Conservation (phyloP, 345 rosid genomes). For the Bruguiera sexangula region DNA sequence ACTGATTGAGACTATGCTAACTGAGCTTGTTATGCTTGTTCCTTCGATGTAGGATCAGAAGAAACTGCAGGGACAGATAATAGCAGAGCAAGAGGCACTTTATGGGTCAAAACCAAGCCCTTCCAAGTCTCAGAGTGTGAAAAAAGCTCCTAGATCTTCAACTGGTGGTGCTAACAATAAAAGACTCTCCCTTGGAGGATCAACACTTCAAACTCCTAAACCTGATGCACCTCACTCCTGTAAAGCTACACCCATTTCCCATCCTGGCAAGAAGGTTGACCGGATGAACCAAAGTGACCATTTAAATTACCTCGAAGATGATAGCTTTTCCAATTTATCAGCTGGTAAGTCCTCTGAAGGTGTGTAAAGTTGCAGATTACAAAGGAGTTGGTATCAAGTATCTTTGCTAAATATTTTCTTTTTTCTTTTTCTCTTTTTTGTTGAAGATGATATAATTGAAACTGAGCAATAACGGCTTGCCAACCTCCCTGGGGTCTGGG, state of each 20-base stretch:
- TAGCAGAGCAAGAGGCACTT: conserved; percentile 56
- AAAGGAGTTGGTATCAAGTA: conserved; percentile 8
- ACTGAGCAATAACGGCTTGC: conserved; percentile 23
- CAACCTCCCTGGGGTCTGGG: conserved; percentile 23
- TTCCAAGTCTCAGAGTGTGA: conserved; percentile 35
- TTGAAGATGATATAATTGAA: conserved; percentile 26
- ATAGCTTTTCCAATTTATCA: conserved; percentile 15
- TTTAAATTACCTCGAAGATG: conserved; percentile 23
- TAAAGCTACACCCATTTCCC: conserved; percentile 1
- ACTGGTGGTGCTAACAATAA: conserved; percentile 33
- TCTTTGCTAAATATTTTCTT: conserved; percentile 12
- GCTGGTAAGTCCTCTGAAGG: conserved; percentile 37
- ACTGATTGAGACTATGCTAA: neutral
- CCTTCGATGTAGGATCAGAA: conserved; percentile 47
- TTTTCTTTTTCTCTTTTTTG: neutral
- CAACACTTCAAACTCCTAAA: conserved; percentile 48
- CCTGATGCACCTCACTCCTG: conserved; percentile 33
- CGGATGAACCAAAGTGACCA: conserved; percentile 27
- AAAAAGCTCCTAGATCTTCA: conserved; percentile 44
- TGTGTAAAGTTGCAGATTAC: conserved; percentile 24
- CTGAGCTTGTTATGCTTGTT: neutral
- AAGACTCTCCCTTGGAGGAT: conserved; percentile 64
- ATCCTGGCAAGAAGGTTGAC: conserved; percentile 28
- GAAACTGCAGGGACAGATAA: conserved; percentile 57
- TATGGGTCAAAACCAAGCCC: conserved; percentile 72